These are phyloP conservation scores for Rhizophlyctis rosea DNA, from an alignment of 192 early-diverging fungal genomes.

Conservation along the genomic window DNA sequence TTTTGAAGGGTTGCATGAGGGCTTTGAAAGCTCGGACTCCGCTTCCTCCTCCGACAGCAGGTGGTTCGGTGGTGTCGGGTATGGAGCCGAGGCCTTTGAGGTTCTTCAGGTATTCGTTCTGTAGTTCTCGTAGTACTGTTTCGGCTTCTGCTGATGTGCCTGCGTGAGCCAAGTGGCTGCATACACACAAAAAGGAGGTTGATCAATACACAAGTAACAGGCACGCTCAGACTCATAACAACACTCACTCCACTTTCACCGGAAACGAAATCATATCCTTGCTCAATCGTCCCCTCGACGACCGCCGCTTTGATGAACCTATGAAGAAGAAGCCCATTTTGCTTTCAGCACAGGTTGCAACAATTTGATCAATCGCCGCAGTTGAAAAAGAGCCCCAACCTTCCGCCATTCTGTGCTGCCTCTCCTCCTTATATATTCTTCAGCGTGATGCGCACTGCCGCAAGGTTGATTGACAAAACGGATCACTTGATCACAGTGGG, in stretches of 20 bases:
- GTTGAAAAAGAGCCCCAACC: too few species aligned
- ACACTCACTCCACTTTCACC: slow-evolving; percentile 22
- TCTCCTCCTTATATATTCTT: too few species aligned
- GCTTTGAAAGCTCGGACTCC: not conserved
- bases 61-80: not conserved
- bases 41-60: not conserved
- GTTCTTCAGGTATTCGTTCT: not conserved
- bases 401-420: too few species aligned
- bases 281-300: slow-evolving; percentile 2
- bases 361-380: too few species aligned
- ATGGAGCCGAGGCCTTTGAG: not conserved
- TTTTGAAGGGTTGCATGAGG: not conserved
- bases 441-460: too few species aligned
- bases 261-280: slow-evolving; percentile 30
- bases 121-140: not conserved
- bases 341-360: too few species aligned
- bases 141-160: not conserved
- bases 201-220: not conserved
- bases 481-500: too few species aligned
- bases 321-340: too few species aligned
- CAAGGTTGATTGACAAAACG: too few species aligned
- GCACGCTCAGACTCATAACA: not conserved
- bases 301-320: too few species aligned
- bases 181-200: not conserved
- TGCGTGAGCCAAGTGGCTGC: not conserved